Base-by-base conservation (phyloP, 1,139 yeast genomes). In the Kodamaea anthophila region DNA sequence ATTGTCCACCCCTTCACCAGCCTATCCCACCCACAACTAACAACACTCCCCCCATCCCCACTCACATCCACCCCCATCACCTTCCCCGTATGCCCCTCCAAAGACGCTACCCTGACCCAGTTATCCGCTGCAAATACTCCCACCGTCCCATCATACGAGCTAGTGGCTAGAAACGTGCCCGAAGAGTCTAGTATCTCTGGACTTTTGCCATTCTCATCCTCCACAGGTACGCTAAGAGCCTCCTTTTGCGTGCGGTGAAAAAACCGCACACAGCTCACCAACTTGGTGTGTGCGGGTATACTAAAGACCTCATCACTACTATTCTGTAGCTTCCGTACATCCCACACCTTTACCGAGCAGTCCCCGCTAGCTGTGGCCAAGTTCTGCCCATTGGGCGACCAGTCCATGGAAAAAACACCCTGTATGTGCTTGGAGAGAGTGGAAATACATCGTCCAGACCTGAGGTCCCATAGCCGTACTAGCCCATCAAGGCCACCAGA, bases 311-410 rank as follows among this genome's bases (percentile, higher is more conserved):
- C 72, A 5, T 32, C 24, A 9, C 49, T 41, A 53, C 63, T 32
- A 26, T 43, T 34, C 19, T 49, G 49, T 12, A 59, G 32, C 29
- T 49, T 56, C 28, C 98, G 65, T 26, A 91, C 34, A 55, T 91
- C 98, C 97, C 97, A 91, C 1, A 88, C 65, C 45, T 82, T 81
- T 8, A 86, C 69, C 1, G 78, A 59, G 24, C 88, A 77, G 53
- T 88, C 97, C 0, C 85, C 94, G 37, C 94, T 76, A 3, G 86
- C 96, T 0, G 93, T 77, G 2, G 87, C 88, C 4, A 87, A 46
- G 32, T 81, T 79, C 42, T 69, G 68, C 0, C 95, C 95, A 51
- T 83, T 81, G 1, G 74, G 69, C 1, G 91, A 65, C 81, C 94
- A 88, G 40, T 75, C 88, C 26, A 79, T 50, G 1, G 79, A 60